Base-by-base conservation (phyloP, 2,329 filamentous ascomycete genomes). In the Lasiodiplodia theobromae region DNA sequence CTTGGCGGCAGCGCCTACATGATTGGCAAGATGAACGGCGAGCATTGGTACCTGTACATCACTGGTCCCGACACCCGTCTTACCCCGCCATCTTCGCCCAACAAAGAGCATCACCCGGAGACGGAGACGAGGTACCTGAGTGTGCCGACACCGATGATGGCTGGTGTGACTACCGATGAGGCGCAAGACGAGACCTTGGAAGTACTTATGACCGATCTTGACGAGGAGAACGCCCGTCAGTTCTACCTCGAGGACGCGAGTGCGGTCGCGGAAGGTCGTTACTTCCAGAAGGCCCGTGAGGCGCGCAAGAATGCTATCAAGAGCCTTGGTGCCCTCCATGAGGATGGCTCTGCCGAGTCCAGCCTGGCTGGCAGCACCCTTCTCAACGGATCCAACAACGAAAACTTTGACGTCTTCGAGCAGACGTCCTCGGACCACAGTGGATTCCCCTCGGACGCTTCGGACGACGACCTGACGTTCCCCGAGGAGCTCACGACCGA, bases 11-110 rank as follows among this genome's bases (percentile, higher is more conserved):
- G 95, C 80, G 96, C 96, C 63, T 99, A 99, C 81, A 97, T 98
- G 94, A 96, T 99, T 72, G 96, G 96, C 77, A 98, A 97, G 84
- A 98, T 98, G 95, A 99, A 99, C 74, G 95, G 96, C 69, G 96
- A 99, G 80, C 96, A 99, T 76, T 99, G 96, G 96, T 98, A 98
- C 79, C 85, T 99, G 68, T 99, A 99, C 83, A 90, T 98, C 75
- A 98, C 96, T 14, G 93, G 93, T 64, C 95, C 96, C 21, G 90
- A 91, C 78, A 90, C 88, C 58, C 84, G 88, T 66, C 85, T 96
- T 72, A 97, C 94, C 0, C 94, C 94, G 5, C 94, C 95, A 68
- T 86, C 89, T 37, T 97, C 92, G 12, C 94, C 95, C 6, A 80
- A 79, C 12, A 76, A 78, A 38, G 82, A 87, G 64, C 83, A 84